These are phyloP conservation scores for Caloboletus inedulis DNA, from an alignment of 1,284 basidiomycete genomes.

Conservation along the genomic window DNA sequence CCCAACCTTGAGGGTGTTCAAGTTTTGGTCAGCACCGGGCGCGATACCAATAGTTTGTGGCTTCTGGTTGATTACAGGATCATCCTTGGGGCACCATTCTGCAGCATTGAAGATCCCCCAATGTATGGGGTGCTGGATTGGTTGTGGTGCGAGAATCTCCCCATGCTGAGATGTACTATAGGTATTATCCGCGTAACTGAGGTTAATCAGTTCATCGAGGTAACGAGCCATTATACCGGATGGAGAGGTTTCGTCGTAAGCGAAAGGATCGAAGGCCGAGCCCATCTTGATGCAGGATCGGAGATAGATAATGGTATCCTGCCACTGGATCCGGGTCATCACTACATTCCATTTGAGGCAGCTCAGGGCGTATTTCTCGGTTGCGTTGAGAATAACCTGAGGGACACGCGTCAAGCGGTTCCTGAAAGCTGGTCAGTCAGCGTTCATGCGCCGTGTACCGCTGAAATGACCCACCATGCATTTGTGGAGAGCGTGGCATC, in stretches of 20 bases:
- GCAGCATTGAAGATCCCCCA: slow-evolving; percentile 12
- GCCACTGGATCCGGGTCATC: slow-evolving; percentile 28
- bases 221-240: slow-evolving; percentile 17
- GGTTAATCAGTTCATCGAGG: slow-evolving; percentile 26
- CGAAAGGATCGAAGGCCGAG: slow-evolving; percentile 29
- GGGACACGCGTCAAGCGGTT: slow-evolving; percentile 30
- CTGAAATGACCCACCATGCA: slow-evolving; percentile 38
- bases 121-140: slow-evolving; percentile 9
- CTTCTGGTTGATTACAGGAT: slow-evolving; percentile 33
- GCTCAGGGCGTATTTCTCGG: slow-evolving; percentile 30
- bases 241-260: slow-evolving; percentile 19
- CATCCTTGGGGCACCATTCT: slow-evolving; percentile 33
- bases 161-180: not conserved
- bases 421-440: slow-evolving; percentile 26
- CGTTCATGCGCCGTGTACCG: not conserved
- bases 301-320: slow-evolving; percentile 24
- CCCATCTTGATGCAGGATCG: slow-evolving; percentile 32
- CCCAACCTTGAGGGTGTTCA: slow-evolving; percentile 2
- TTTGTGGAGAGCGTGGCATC: slow-evolving; percentile 46
- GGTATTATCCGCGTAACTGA: slow-evolving; percentile 4
- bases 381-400: slow-evolving; percentile 27
- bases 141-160: slow-evolving; percentile 18
- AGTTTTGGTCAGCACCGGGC: slow-evolving; percentile 22
- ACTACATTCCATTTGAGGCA: slow-evolving; percentile 30
- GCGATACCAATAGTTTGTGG: slow-evolving; percentile 30